Evolutionary conservation across 2,329 filamentous ascomycete genomes (phyloP), one percentile per base, ranked within the genome.

Genomic region (Thelonectria blattea): DNA sequence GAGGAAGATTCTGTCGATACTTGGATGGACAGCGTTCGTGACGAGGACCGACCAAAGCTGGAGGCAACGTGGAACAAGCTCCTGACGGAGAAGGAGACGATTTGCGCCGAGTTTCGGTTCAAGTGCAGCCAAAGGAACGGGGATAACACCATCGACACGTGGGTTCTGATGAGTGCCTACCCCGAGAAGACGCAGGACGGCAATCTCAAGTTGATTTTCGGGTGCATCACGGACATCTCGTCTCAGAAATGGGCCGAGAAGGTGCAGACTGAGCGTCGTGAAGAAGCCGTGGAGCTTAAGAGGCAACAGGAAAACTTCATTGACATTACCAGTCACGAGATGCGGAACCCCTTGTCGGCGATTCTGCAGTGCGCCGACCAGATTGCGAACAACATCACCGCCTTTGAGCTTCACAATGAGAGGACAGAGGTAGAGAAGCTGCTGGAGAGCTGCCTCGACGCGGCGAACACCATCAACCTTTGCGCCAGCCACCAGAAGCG

Each of bases 211-310:
- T 87, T 88, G 62, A 88, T 93, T 3, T 93, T 93, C 67, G 91
- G 90, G 53, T 91, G 88, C 70, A 89, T 96, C 52, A 94, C 91
- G 0, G 91, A 96, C 70, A 96, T 96, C 65, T 92, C 90, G 17
- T 86, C 90, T 55, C 91, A 95, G 72, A 96, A 96, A 73, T 89
- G 89, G 81, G 91, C 92, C 1, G 92, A 96, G 74, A 88, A 89
- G 48, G 87, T 92, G 34, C 91, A 96, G 74, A 91, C 85, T 68
- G 84, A 88, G 46, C 87, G 91, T 59, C 89, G 91, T 70, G 86
- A 93, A 69, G 91, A 95, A 72, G 92, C 91, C 0, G 86, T 93
- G 2, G 90, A 94, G 72, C 82, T 93, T 62, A 95, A 95, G 74
- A 82, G 86, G 22, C 87, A 90, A 63, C 85, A 88, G 66, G 85